Conservation (phyloP, 2,329 filamentous ascomycete genomes). For the Phyllosticta citriasiana region DNA sequence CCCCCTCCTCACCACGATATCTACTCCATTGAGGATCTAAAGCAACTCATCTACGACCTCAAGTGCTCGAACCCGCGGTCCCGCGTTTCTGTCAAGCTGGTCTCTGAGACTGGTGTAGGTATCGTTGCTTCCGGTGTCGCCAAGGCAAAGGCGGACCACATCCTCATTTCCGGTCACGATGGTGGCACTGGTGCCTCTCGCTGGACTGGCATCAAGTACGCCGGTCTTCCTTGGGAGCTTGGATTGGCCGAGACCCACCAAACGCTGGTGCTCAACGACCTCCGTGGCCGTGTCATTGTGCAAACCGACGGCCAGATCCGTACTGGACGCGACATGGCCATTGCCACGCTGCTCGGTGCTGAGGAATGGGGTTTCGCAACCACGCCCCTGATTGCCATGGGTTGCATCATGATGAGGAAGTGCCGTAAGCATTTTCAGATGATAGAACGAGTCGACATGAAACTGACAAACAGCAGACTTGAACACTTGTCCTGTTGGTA, state of each 20-base stretch:
- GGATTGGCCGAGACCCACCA: constrained; percentile 96
- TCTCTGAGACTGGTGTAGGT: constrained; percentile 93
- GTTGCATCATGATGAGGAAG: constrained; percentile 90
- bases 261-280: constrained; percentile 88
- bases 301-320: constrained; percentile 93
- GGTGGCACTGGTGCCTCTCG: constrained; percentile 92
- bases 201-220: constrained; percentile 99
- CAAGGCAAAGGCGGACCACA: constrained; percentile 95
- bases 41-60: constrained; percentile 94
- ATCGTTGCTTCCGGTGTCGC: constrained; percentile 96
- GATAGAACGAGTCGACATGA: background rate
- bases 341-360: constrained; percentile 90
- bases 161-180: constrained; percentile 92
- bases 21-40: constrained; percentile 95
- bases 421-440: constrained; percentile 36
- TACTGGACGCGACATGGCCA: constrained; percentile 86
- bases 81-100: constrained; percentile 91
- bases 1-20: constrained; percentile 96
- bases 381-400: constrained; percentile 89
- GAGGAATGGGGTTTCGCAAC: constrained; percentile 98
- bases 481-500: constrained; percentile 85
- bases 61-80: constrained; percentile 93
- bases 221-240: constrained; percentile 90
- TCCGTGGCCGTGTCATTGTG: constrained; percentile 88
- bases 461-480: constrained; percentile 15